Base-by-base conservation (phyloP, 768 basidiomycete genomes). In the Naematelia aurantialba region DNA sequence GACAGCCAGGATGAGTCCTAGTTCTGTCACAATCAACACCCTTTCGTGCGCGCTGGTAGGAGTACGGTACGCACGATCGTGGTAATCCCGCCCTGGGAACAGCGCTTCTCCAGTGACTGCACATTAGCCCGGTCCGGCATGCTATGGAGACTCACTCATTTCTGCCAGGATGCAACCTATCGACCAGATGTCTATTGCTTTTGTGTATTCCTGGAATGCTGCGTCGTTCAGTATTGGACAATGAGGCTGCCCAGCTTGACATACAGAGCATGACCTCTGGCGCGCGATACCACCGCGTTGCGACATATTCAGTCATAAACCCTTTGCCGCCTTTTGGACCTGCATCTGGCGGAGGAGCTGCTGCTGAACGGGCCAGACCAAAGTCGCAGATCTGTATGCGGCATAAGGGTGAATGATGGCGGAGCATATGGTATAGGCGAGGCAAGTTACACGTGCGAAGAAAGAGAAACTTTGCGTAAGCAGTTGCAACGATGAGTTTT, bases 1-100 rank as follows among this genome's bases (percentile, higher is more conserved):
- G n/a, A 93, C 87, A 69, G 94, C 91, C 58, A 96, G 85, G 66
- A 98, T 96, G 56, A 94, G 82, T 5, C 87, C 87, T 5, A 97
- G 82, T 71, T 98, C 74, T 73, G 45, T 10, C 77, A 77, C 12
- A 68, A 39, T 91, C 84, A 30, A 90, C 85, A 69, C 91, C 89
- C 58, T 92, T 84, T 63, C 91, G 92, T 45, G 90, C 82, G 11
- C 85, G 86, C 2, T 91, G 82, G 68, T 24, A 3, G 91, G 44
- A 53, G 51, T n/a, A n/a, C n/a, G n/a, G n/a, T n/a, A n/a, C 71
- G 52, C 13, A 75, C 74, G 94, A 76, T 96, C 87, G 76, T 94
- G 92, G 79, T 97, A 77, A 68, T 74, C 68, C 29, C 89, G 82
- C n/a, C 93, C 93, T 4, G 93, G 93, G 78, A 97, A 98, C 58